A percentile compares a stretch with the other conserved stretches of the same genome.
Evolutionary conservation across 164 flowering plant genomes (phyloP).

Genomic region (Tinospora cordifolia): DNA sequence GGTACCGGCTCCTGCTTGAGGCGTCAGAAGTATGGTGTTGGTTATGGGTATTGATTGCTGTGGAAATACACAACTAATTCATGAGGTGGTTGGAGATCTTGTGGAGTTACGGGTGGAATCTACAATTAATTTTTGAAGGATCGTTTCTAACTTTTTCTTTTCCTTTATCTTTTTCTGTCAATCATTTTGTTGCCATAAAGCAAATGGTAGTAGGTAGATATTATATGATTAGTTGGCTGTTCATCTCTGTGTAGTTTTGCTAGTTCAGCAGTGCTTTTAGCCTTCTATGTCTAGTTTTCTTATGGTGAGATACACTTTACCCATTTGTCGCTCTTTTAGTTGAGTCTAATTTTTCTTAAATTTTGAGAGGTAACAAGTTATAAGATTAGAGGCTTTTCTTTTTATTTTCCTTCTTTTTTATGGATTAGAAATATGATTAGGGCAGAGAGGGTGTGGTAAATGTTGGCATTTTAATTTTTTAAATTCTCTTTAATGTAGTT

Average conservation of each 20-base stretch:
- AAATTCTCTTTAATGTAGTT: background rate
- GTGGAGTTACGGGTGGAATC: background rate
- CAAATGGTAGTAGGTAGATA: constrained; percentile 6
- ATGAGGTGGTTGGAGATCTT: background rate
- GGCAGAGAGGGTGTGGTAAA: background rate
- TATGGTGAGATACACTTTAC: background rate
- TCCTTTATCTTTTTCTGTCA: background rate
- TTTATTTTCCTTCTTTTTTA: background rate
- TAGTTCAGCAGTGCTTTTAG: too few relatives aligned
- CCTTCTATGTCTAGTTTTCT: background rate
- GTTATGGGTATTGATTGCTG: background rate
- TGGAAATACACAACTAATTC: background rate
- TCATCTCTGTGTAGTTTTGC: background rate
- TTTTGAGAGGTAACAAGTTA: constrained; percentile 2
- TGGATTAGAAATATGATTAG: background rate
- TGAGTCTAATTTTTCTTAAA: background rate
- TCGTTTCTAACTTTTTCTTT: constrained; percentile 1
- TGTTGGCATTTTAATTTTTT: background rate
- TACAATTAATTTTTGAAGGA: background rate
- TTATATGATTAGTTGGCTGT: background rate
- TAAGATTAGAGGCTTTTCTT: background rate
- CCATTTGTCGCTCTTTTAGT: background rate
- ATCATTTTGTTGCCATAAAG: background rate
- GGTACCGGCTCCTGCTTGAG: constrained; percentile 42
- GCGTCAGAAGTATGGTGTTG: background rate